phyloP scores from a whole-genome alignment of 306 rosid genomes.

The Hippophae rhamnoides region DNA sequence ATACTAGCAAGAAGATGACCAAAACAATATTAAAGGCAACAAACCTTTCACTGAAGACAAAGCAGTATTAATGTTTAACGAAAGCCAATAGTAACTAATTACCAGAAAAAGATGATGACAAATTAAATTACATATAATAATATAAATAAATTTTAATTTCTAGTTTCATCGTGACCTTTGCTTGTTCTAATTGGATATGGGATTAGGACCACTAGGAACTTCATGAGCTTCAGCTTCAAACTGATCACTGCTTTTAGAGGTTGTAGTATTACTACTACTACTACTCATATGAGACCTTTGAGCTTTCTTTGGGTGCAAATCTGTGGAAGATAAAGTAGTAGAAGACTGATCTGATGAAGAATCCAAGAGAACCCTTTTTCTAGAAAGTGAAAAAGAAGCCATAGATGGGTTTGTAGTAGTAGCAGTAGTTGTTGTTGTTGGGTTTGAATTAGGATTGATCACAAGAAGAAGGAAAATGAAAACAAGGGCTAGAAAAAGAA shows the following conservation, averaged over 20 bases:
- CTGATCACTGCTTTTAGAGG: slow-evolving; percentile 15
- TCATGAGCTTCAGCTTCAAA: slow-evolving; percentile 80
- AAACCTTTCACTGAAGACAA: slow-evolving; percentile 39
- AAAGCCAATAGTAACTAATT: slow-evolving; percentile 27
- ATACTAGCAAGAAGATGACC: slow-evolving; percentile 31
- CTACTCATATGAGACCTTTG: slow-evolving; percentile 11
- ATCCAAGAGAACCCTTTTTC: slow-evolving; percentile 30
- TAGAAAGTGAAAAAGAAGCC: slow-evolving; percentile 18
- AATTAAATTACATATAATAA: slow-evolving; percentile 11
- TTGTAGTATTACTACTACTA: slow-evolving; percentile 5
- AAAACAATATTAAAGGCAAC: slow-evolving; percentile 33
- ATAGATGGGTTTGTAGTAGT: slow-evolving; percentile 34
- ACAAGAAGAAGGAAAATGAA: slow-evolving; percentile 54
- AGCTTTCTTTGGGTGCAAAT: slow-evolving; percentile 35
- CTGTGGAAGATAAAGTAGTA: slow-evolving; percentile 28
- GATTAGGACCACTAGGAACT: slow-evolving; percentile 97
- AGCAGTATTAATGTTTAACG: slow-evolving; percentile 33
- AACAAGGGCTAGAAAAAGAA: slow-evolving; percentile 43
- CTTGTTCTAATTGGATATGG: slow-evolving; percentile 56
- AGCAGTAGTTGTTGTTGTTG: not conserved
- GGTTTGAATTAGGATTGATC: slow-evolving; percentile 13
- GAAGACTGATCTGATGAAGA: slow-evolving; percentile 12
- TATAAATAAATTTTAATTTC: slow-evolving; percentile 13
- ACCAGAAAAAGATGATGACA: slow-evolving; percentile 32
- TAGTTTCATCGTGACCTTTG: slow-evolving; percentile 31